Conservation (phyloP, 768 basidiomycete genomes). For the Russula foetens region DNA sequence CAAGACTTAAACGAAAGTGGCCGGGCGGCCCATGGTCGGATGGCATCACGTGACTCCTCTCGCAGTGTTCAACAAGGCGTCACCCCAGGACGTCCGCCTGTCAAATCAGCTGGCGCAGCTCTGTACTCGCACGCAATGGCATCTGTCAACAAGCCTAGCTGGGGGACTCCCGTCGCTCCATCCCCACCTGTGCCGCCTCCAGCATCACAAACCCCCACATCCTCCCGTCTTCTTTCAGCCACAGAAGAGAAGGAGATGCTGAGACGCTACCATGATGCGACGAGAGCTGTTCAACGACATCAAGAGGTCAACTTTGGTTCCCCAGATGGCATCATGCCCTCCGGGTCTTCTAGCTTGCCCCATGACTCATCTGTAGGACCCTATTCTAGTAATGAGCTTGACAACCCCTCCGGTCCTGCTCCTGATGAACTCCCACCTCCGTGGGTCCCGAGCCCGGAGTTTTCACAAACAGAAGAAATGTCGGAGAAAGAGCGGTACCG, state of each 20-base stretch:
- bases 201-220: not conserved
- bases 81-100: constrained; percentile 8
- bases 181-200: constrained; percentile 22
- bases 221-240: constrained; percentile 14
- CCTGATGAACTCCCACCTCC: constrained; percentile 19
- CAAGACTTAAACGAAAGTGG: constrained; percentile 22
- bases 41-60: constrained; percentile 10
- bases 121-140: constrained; percentile 41
- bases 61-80: constrained; percentile 18
- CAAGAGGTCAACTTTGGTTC: constrained; percentile 17
- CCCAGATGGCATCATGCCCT: constrained; percentile 21
- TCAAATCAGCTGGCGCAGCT: constrained; percentile 35
- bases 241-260: constrained; percentile 27
- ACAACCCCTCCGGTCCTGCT: not conserved
- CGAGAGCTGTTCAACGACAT: constrained; percentile 23
- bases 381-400: not conserved
- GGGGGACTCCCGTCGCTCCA: not conserved
- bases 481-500: constrained; percentile 66
- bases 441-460: constrained; percentile 19
- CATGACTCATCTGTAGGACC: not conserved
- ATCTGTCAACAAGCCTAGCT: constrained; percentile 26
- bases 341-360: constrained; percentile 4
- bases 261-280: constrained; percentile 26
- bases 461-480: constrained; percentile 17
- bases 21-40: constrained; percentile 17